Percentiles rank a stretch among this genome's conserved stretches.
phyloP scores from a whole-genome alignment of 2,329 filamentous ascomycete species.

The Aureobasidium sp. region DNA sequence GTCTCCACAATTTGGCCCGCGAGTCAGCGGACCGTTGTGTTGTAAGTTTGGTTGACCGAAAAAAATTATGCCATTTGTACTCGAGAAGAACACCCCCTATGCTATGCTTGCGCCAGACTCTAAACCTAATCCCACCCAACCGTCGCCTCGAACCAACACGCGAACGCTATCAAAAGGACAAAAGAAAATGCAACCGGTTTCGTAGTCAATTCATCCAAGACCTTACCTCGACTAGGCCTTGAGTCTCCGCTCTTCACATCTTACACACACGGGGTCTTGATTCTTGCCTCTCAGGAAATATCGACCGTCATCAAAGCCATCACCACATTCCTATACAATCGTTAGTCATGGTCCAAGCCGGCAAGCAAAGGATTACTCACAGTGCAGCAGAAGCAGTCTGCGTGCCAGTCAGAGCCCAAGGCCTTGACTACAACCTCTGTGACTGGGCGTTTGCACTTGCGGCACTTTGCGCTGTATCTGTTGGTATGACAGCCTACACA shows the following conservation, averaged over 20 bases:
- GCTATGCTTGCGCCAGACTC: neutral
- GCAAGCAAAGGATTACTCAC: slow-evolving; percentile 30
- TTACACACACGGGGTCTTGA: slow-evolving; percentile 55
- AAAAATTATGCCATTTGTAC: neutral
- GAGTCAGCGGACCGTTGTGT: too few species aligned
- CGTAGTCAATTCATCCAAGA: neutral
- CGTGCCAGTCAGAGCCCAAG: slow-evolving; percentile 88
- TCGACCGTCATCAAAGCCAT: slow-evolving; percentile 54
- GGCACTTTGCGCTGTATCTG: slow-evolving; percentile 82
- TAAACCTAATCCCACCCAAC: neutral
- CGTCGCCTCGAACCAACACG: neutral
- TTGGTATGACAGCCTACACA: slow-evolving; percentile 90
- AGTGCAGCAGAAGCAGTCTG: slow-evolving; percentile 78
- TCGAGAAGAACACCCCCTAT: neutral
- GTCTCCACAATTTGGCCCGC: too few species aligned
- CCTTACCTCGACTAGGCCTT: slow-evolving; percentile 42
- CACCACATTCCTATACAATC: slow-evolving; percentile 49
- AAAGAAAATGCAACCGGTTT: neutral
- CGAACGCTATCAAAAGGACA: slow-evolving; percentile 3
- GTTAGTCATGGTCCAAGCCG: slow-evolving; percentile 17
- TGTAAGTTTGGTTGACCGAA: neutral
- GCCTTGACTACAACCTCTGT: slow-evolving; percentile 86
- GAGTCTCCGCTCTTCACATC: slow-evolving; percentile 55
- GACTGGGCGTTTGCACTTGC: slow-evolving; percentile 74
- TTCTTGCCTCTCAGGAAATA: slow-evolving; percentile 56